Percentiles rank a stretch among this genome's conserved stretches.
phyloP scores from a whole-genome alignment of 2,329 filamentous ascomycete species.

The Pezicula carpinea region DNA sequence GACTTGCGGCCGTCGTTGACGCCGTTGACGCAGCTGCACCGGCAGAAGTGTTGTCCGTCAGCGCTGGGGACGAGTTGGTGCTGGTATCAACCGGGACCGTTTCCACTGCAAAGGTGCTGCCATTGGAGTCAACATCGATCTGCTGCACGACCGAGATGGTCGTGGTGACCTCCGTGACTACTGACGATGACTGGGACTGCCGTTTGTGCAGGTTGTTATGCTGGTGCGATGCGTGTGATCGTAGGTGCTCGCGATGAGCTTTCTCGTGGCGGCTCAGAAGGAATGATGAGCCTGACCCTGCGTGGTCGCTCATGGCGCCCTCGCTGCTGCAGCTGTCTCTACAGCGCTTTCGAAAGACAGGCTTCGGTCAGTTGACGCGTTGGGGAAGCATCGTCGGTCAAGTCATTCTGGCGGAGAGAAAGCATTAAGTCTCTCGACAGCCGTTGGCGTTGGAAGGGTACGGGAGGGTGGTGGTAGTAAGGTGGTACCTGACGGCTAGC shows the following conservation, averaged over 20 bases:
- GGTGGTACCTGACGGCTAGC: too few relatives aligned
- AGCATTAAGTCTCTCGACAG: not conserved
- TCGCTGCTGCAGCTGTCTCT: slow-evolving; percentile 22
- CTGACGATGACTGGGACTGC: slow-evolving; percentile 7
- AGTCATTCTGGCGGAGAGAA: not conserved
- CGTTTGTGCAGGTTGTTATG: slow-evolving; percentile 16
- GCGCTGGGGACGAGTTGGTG: slow-evolving; percentile 6
- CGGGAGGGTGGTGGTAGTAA: too few relatives aligned
- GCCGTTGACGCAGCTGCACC: not conserved
- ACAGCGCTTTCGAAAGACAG: slow-evolving; percentile 17
- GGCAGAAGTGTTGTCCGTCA: slow-evolving; percentile 2
- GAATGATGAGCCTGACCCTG: slow-evolving; percentile 27
- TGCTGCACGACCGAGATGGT: slow-evolving; percentile 27
- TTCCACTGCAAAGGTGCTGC: slow-evolving; percentile 19
- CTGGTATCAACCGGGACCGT: slow-evolving; percentile 13
- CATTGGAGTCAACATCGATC: slow-evolving; percentile 25
- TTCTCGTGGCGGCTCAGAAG: slow-evolving; percentile 26
- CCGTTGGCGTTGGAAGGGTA: too few relatives aligned
- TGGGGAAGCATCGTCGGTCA: not conserved
- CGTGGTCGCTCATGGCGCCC: slow-evolving; percentile 23
- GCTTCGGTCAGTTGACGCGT: not conserved
- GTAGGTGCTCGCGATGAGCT: slow-evolving; percentile 27
- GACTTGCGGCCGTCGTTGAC: not conserved
- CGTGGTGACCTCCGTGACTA: slow-evolving; percentile 21
- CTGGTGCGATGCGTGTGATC: slow-evolving; percentile 8